These are phyloP conservation scores for Stephania japonica DNA, from an alignment of 164 flowering plant species.

Conservation along the genomic window DNA sequence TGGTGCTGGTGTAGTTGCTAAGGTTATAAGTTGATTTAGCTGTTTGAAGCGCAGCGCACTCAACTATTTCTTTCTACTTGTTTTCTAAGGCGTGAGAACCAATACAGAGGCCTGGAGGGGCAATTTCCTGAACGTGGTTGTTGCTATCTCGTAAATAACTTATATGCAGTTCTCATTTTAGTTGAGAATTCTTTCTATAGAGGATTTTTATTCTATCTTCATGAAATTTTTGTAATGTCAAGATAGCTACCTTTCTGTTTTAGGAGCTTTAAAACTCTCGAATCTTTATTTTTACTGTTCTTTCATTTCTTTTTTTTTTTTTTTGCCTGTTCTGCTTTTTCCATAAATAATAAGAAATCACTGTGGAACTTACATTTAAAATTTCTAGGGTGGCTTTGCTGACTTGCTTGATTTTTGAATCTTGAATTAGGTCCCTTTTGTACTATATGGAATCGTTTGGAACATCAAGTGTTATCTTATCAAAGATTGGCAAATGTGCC, in stretches of 20 bases:
- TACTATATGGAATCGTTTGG: no score
- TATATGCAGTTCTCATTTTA: slow-evolving; percentile 4
- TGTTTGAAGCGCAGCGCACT: neutral
- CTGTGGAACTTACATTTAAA: no score
- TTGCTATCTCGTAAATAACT: neutral
- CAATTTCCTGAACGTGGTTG: neutral
- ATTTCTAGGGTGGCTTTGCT: no score
- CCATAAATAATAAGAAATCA: no score
- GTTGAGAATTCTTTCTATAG: neutral
- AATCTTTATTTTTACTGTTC: no score
- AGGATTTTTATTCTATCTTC: neutral
- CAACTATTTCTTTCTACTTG: neutral
- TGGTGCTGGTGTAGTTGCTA: slow-evolving; percentile 94
- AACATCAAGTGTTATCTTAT: no score
- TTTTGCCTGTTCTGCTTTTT: no score
- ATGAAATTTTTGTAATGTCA: slow-evolving; percentile 8
- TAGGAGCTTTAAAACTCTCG: no score
- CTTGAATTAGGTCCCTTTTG: no score
- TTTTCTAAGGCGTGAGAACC: neutral
- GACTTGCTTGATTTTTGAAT: no score
- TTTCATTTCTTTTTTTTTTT: no score
- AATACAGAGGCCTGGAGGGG: slow-evolving; percentile 1
- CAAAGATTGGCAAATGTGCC: no score
- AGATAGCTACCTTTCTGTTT: neutral
- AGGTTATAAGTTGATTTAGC: slow-evolving; percentile 63